Conservation (phyloP, 257 asterid genomes). For the Osmanthus fragrans region DNA sequence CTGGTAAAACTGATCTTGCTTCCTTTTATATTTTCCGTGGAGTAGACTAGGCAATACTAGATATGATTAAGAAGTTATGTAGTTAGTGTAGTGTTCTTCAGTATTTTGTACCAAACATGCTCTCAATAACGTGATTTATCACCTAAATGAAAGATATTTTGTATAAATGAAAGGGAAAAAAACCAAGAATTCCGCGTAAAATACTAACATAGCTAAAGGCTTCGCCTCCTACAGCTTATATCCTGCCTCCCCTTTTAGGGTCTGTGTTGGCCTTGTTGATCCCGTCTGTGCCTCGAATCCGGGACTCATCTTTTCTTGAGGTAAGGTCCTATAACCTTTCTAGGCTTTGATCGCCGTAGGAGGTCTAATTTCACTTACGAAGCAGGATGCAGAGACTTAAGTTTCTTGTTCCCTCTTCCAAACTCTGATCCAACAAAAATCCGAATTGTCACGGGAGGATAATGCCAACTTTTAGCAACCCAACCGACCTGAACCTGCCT, state of each 20-base stretch:
- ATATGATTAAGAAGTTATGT: no score
- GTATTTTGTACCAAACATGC: not conserved
- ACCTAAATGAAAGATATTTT: not conserved
- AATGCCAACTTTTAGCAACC: conserved; percentile 58
- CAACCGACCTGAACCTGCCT: conserved; percentile 78
- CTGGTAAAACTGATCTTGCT: conserved; percentile 38
- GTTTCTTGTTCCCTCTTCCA: conserved; percentile 80
- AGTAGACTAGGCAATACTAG: no score
- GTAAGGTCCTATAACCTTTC: conserved; percentile 26
- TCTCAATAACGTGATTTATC: no score
- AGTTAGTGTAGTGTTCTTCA: no score
- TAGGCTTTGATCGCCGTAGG: not conserved
- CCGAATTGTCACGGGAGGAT: conserved; percentile 69
- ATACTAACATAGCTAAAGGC: conserved; percentile 56
- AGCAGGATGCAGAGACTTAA: conserved; percentile 67
- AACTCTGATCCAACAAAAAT: conserved; percentile 51
- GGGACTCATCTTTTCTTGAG: conserved; percentile 70
- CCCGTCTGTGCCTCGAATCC: conserved; percentile 72
- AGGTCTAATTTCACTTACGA: conserved; percentile 13
- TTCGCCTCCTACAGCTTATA: conserved; percentile 43
- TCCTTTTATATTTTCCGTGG: not conserved
- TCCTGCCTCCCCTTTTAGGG: conserved; percentile 82
- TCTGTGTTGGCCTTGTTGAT: conserved; percentile 81
- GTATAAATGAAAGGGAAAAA: not conserved
- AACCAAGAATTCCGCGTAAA: not conserved